Percentiles rank a stretch among this genome's conserved stretches.
These are phyloP conservation scores for Corchorus capsularis DNA, from an alignment of 345 rosid genomes.

Conservation along the genomic window DNA sequence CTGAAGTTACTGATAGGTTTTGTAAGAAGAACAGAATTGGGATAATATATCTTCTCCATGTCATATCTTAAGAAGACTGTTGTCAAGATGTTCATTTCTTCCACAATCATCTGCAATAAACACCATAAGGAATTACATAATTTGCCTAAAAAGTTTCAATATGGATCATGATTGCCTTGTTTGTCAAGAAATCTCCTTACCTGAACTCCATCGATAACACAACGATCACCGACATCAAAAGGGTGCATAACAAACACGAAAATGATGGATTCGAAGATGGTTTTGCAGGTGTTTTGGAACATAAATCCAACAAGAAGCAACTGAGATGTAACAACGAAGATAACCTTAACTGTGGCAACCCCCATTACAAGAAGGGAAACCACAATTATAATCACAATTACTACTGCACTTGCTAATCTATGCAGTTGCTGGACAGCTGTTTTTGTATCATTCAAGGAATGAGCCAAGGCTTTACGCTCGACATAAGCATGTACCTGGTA, in stretches of 20 bases:
- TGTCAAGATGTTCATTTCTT: constrained; percentile 86
- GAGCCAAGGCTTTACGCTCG: constrained; percentile 72
- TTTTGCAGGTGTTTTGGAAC: constrained; percentile 85
- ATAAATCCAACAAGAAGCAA: constrained; percentile 70
- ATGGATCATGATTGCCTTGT: not conserved
- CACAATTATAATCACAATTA: constrained; percentile 47
- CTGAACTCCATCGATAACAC: constrained; percentile 76
- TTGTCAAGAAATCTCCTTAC: constrained; percentile 29
- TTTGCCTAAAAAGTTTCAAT: not conserved
- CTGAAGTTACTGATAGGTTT: constrained; percentile 59
- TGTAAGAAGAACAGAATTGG: constrained; percentile 65
- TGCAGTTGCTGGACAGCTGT: constrained; percentile 80
- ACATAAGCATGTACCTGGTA: constrained; percentile 63
- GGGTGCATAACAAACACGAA: constrained; percentile 87
- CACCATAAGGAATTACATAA: not conserved
- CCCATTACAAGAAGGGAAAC: constrained; percentile 66
- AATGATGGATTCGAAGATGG: constrained; percentile 75
- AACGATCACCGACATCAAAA: constrained; percentile 81
- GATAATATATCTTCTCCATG: constrained; percentile 78
- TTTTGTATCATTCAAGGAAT: constrained; percentile 73
- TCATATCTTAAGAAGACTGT: constrained; percentile 75
- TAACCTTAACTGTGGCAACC: constrained; percentile 57
- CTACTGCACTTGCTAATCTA: constrained; percentile 69
- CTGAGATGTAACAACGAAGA: constrained; percentile 65
- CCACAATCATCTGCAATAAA: constrained; percentile 64